Base-by-base conservation (phyloP, 2,329 filamentous ascomycete species). In the Arthrobotrys conoides region DNA sequence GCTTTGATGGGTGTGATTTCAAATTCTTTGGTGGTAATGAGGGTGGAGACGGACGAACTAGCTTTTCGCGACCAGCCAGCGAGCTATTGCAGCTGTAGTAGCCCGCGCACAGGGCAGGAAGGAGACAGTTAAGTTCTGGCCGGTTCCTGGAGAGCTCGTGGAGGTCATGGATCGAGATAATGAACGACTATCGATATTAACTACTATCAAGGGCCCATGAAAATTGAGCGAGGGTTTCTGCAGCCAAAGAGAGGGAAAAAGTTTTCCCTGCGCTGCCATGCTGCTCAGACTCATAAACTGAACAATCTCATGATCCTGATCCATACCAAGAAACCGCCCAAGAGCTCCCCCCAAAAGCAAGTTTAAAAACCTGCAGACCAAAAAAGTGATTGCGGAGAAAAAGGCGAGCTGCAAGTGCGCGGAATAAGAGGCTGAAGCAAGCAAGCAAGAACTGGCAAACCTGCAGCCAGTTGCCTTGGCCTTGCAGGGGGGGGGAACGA, bases 321-420 rank as follows among this genome's bases (percentile, higher is more conserved):
- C 3, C 49, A 53, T 30, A 30, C 27, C 27, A 30, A 30, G 27
- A 30, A 30, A 30, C 27, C 6, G 6, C 27, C 27, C 27, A 30
- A 30, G 22, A 18, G 20, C 27, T 22, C 53, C 24, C 27, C 30
- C 53, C 53, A 59, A 59, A 59, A 59, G 53, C 27, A 59, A 59
- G 27, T 59, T 38, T 24, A 33, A 55, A 6, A 2, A 33, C 3
- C 8, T 55, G 27, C 27, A 18, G 36, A 2, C 38, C 10, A 41
- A 41, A 41, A 55, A n/a, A 30, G 12, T 33, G 27, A 55, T 30
- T 55, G 51, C 10, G 51, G 53, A 59, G 30, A 59, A 59, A 59
- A 20, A 57, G 53, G 53, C 53, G 53, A 57, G 53, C 53, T 57
- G 53, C 53, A 57, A 57, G 53, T 57, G 53, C 18, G 53, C 53